Evolutionary conservation across 2,329 filamentous ascomycete genomes (phyloP), one percentile per base, ranked within the genome.

Genomic region (Endoconidiophora laricicola): DNA sequence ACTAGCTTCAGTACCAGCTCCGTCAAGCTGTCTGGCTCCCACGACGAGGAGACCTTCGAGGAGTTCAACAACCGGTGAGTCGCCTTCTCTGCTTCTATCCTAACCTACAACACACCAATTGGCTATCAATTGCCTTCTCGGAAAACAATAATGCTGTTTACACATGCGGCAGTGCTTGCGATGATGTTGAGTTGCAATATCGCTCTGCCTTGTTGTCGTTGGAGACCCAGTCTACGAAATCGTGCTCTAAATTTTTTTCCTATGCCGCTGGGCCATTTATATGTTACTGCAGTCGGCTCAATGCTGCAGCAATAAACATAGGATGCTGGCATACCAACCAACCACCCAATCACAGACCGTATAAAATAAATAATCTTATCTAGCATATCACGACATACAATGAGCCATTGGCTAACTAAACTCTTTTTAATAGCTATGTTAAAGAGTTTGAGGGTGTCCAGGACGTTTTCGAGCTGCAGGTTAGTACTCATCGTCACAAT

Each of bases 401-500:
- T 5, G 12, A 46, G 44, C 26, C 29, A 29, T 46, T 12, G 37
- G 39, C 52, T 52, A 53, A 55, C 46, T 2, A 33, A 14, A 16
- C 12, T 20, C 16, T 46, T 38, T 46, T 23, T 39, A 49, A 63
- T 66, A 98, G 91, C 73, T 98, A 94, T 65, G 91, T 98, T 79
- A 95, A 56, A 79, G 91, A 98, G 73, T 98, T 98, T 65, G 90
- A 98, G 56, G 70, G 72, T 63, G 91, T 98, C 58, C 86, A 96
- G 72, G 91, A 98, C 73, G 90, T 96, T 64, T 98, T 98, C 69
- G 91, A 98, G 81, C 86, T 98, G 64, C 88, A 95, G 86, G 88
- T 94, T 80, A 64, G 76, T 65, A 14, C 44, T 40, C 20, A 20
- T 36, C 38, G 14, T 10, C 16, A 7, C 20, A 20, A 29, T 10